These are phyloP conservation scores for Aristolochia californica DNA, from an alignment of 164 flowering plant species.

Conservation along the genomic window DNA sequence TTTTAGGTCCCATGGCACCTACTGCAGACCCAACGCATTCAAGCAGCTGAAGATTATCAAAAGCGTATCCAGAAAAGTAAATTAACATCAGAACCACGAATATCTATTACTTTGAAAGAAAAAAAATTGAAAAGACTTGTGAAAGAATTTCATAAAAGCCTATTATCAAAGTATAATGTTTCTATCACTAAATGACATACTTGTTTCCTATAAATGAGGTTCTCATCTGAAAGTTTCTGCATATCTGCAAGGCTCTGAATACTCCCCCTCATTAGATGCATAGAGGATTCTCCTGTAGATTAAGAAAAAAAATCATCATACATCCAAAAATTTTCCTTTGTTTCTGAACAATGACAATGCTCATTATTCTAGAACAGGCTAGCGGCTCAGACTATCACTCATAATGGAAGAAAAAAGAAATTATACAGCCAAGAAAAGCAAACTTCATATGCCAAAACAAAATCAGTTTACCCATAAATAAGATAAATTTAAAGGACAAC, in stretches of 20 bases:
- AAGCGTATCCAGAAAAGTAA: background rate
- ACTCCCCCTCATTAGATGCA: conserved; percentile 45
- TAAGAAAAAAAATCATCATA: background rate
- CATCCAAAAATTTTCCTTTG: no score
- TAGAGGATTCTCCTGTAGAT: conserved; percentile 43
- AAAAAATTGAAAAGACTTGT: no score
- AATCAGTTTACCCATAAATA: background rate
- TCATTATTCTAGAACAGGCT: background rate
- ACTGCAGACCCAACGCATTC: conserved; percentile 88
- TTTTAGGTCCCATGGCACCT: conserved; percentile 83
- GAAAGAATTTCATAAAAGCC: no score
- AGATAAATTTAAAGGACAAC: background rate
- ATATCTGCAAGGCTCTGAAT: conserved; percentile 61
- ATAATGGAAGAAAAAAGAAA: background rate
- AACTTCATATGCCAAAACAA: background rate
- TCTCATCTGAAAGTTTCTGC: conserved; percentile 74
- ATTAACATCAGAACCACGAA: background rate
- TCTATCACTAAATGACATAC: conserved; percentile 17
- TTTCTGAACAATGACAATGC: no score
- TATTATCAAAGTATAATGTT: no score
- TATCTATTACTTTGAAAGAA: background rate
- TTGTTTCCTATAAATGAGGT: conserved; percentile 75
- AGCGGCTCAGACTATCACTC: background rate
- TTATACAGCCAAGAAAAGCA: background rate
- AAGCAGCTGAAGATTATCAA: conserved; percentile 48